These are phyloP conservation scores for Telfairia occidentalis DNA, from an alignment of 331 rosid species.

Conservation along the genomic window DNA sequence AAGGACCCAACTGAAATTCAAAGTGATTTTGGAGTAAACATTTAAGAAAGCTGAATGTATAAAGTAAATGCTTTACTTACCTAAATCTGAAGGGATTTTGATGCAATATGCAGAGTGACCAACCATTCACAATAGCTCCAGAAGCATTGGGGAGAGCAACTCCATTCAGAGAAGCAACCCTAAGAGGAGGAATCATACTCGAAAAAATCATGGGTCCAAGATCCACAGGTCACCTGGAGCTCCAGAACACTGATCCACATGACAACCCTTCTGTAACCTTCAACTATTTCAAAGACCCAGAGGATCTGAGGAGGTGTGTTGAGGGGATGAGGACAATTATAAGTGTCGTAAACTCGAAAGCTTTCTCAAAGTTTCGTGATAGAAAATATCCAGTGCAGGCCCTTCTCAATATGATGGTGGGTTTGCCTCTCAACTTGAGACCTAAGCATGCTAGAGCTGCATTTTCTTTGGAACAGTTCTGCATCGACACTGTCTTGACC, in stretches of 20 bases:
- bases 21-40: neutral
- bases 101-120: slow-evolving; percentile 25
- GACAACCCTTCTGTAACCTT: slow-evolving; percentile 55
- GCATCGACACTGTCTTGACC: slow-evolving; percentile 60
- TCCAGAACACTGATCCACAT: slow-evolving; percentile 37
- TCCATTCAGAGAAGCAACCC: slow-evolving; percentile 15
- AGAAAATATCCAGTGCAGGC: slow-evolving; percentile 19
- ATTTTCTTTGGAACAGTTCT: slow-evolving; percentile 46
- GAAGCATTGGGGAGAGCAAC: slow-evolving; percentile 15
- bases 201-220: slow-evolving; percentile 48
- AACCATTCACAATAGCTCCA: slow-evolving; percentile 13
- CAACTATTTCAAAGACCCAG: slow-evolving; percentile 60
- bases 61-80: neutral
- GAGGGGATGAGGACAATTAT: slow-evolving; percentile 54
- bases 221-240: slow-evolving; percentile 48
- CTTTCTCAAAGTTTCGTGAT: slow-evolving; percentile 48
- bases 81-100: neutral
- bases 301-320: slow-evolving; percentile 43
- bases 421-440: slow-evolving; percentile 41
- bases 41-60: neutral
- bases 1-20: neutral
- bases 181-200: slow-evolving; percentile 44
- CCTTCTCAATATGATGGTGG: slow-evolving; percentile 29
- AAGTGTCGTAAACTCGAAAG: slow-evolving; percentile 37
- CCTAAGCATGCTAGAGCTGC: slow-evolving; percentile 33